Percentiles rank a stretch among this genome's conserved stretches.
These are phyloP conservation scores for Trichoderma oligosporum DNA, from an alignment of 2,329 filamentous ascomycete genomes.

Conservation along the genomic window DNA sequence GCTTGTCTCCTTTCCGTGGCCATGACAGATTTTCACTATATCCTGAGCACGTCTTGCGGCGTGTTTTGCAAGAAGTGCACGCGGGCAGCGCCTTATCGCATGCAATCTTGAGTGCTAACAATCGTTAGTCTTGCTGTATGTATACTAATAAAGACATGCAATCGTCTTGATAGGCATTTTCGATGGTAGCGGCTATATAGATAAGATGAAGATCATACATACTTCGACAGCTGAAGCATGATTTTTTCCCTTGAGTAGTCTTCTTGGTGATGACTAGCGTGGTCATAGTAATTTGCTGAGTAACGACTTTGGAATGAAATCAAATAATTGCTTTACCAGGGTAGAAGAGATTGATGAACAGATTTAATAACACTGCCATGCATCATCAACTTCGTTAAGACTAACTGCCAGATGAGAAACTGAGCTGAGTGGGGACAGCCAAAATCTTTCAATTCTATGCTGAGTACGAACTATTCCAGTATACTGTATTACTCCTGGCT, in stretches of 20 bases:
- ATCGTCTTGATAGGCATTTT: background rate
- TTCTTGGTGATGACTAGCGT: background rate
- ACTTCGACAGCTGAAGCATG: conserved; percentile 13
- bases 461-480: too few relatives aligned
- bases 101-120: conserved; percentile 17
- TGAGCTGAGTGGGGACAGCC: background rate
- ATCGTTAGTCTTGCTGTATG: background rate
- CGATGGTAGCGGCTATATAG: background rate
- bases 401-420: background rate
- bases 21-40: conserved; percentile 18
- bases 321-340: background rate
- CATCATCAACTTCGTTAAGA: background rate
- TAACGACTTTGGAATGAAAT: background rate
- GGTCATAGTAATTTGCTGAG: background rate
- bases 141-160: background rate
- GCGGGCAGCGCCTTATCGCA: conserved; percentile 12
- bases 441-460: too few relatives aligned
- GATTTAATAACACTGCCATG: background rate
- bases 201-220: conserved; percentile 4
- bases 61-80: conserved; percentile 13
- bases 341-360: background rate
- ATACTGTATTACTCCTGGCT: too few relatives aligned
- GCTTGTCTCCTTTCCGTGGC: conserved; percentile 17
- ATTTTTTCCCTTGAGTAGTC: background rate
- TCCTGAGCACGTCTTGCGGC: conserved; percentile 14